Percentiles rank a stretch among this genome's conserved stretches.
These are phyloP conservation scores for Aspergillus heteromorphus DNA, from an alignment of 495 filamentous ascomycete species.

Conservation along the genomic window DNA sequence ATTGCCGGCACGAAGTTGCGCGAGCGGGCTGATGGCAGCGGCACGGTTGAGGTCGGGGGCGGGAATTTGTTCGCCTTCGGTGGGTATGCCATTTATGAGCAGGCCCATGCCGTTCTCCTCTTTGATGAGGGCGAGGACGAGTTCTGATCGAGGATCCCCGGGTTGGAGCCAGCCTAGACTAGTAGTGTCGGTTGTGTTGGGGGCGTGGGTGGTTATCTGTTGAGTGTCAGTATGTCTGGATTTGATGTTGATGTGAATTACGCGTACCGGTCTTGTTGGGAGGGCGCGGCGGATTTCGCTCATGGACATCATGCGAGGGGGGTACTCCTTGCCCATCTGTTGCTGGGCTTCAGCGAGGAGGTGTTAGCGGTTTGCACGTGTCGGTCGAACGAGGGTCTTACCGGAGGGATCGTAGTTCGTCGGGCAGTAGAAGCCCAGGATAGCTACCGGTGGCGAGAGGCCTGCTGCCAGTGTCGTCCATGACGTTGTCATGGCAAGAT, in stretches of 20 bases:
- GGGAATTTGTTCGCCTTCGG: conserved; percentile 14
- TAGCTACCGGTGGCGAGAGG: conserved; percentile 39
- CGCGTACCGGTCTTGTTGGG: background rate
- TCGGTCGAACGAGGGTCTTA: conserved; percentile 12
- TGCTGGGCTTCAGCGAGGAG: background rate
- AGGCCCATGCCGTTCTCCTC: conserved; percentile 9
- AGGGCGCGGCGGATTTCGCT: background rate
- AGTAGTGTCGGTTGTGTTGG: conserved; percentile 18
- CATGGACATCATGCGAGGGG: background rate
- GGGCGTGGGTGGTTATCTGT: background rate
- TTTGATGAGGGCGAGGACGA: background rate
- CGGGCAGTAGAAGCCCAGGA: conserved; percentile 51
- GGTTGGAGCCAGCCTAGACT: background rate
- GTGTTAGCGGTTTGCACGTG: background rate
- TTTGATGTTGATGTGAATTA: background rate
- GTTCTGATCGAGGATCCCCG: conserved; percentile 12
- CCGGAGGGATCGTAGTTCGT: conserved; percentile 34
- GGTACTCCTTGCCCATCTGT: background rate
- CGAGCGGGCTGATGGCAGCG: conserved; percentile 22
- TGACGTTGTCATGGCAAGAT: conserved; percentile 44
- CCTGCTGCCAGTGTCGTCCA: conserved; percentile 30
- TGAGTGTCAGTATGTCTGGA: background rate
- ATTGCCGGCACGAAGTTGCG: conserved; percentile 30
- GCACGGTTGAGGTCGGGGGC: background rate
- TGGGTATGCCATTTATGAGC: conserved; percentile 7